These are phyloP conservation scores for Fraxinus xanthoxyloides DNA, from an alignment of 305 asterid species.

Conservation along the genomic window DNA sequence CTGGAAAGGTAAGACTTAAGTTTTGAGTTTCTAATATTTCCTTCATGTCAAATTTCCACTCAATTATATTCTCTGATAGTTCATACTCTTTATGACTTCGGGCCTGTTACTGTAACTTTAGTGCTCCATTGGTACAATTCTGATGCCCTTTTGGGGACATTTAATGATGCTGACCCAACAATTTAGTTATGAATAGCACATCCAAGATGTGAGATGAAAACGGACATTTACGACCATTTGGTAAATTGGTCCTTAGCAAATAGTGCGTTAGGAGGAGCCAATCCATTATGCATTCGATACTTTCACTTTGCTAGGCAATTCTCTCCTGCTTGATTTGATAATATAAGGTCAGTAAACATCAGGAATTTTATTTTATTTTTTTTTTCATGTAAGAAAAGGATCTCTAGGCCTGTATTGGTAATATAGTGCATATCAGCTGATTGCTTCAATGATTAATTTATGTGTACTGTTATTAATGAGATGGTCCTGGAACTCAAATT, in stretches of 20 bases:
- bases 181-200: neutral
- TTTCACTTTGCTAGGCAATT: neutral
- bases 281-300: neutral
- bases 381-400: neutral
- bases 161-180: neutral
- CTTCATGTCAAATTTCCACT: neutral
- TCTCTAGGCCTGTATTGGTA: neutral
- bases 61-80: neutral
- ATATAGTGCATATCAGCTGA: neutral
- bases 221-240: neutral
- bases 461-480: neutral
- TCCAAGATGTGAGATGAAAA: neutral
- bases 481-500: neutral
- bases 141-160: neutral
- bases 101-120: neutral
- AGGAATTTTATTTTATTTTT: neutral
- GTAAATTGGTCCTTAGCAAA: neutral
- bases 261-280: neutral
- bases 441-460: neutral
- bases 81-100: neutral
- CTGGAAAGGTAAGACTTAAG: conserved; percentile 75
- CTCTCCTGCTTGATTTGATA: neutral
- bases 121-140: neutral
- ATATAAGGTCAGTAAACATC: neutral
- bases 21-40: neutral